These are phyloP conservation scores for Podospora bellae-mahoneyi DNA, from an alignment of 495 filamentous ascomycete genomes.

Conservation along the genomic window DNA sequence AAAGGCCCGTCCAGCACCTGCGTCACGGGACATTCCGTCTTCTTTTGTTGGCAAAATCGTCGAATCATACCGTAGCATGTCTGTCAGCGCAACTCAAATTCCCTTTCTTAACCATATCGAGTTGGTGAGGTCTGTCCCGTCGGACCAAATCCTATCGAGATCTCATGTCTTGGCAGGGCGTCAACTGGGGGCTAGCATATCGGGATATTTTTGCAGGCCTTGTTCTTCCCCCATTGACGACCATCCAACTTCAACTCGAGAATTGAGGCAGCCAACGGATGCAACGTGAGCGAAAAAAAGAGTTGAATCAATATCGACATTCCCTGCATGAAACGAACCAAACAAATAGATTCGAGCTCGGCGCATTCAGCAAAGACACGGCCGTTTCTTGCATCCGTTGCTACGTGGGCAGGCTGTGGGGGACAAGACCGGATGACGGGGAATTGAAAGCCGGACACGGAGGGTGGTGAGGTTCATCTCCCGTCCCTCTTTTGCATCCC, in stretches of 20 bases:
- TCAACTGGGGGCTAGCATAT: not conserved
- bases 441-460: conserved; percentile 2
- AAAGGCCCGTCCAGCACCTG: conserved; percentile 2
- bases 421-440: conserved; percentile 25
- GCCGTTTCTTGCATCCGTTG: conserved; percentile 22
- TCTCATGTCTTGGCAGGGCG: not conserved
- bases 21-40: conserved; percentile 1
- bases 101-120: not conserved
- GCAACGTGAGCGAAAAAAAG: not conserved
- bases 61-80: not conserved
- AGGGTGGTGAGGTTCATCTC: conserved; percentile 6
- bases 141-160: not conserved
- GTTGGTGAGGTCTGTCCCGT: not conserved
- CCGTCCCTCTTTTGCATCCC: not conserved
- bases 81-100: too few species aligned
- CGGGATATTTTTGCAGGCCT: not conserved
- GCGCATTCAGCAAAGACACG: conserved; percentile 9
- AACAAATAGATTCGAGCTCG: not conserved
- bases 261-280: conserved; percentile 20
- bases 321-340: conserved; percentile 18
- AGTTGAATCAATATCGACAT: not conserved
- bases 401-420: conserved; percentile 5
- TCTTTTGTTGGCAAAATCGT: not conserved
- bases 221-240: not conserved
- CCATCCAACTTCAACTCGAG: not conserved